These are phyloP conservation scores for Geotrichum candidum DNA, from an alignment of 1,139 yeast genomes.

Conservation along the genomic window DNA sequence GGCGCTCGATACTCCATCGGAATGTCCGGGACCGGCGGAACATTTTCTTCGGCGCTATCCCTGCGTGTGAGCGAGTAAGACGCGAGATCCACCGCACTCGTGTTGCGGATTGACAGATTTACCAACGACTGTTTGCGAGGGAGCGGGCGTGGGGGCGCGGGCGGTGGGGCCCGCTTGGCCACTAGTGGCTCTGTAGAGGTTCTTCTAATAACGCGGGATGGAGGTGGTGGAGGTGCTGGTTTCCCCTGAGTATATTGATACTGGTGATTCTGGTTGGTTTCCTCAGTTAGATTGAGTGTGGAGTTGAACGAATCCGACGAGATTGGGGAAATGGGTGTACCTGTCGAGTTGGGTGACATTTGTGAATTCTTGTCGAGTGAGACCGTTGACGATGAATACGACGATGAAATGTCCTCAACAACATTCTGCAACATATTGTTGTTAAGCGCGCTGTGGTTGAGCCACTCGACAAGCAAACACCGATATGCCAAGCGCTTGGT, in stretches of 20 bases:
- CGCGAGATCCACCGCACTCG: conserved; percentile 15
- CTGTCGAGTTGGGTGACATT: conserved; percentile 5
- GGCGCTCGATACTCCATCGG: not conserved
- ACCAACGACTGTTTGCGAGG: conserved; percentile 9
- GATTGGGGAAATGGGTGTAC: conserved; percentile 8
- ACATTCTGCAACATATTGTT: not conserved
- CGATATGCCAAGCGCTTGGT: conserved; percentile 57
- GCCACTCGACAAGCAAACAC: conserved; percentile 57
- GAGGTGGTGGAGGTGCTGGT: conserved; percentile 15
- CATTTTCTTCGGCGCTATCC: not conserved
- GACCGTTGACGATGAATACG: not conserved
- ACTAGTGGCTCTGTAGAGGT: not conserved
- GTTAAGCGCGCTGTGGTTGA: conserved; percentile 30
- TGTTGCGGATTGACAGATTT: conserved; percentile 13
- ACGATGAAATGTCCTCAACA: not conserved
- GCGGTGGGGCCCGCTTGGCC: conserved; percentile 5
- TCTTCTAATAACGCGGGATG: conserved; percentile 3
- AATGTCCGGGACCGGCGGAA: not conserved
- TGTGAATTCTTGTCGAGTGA: not conserved
- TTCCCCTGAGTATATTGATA: not conserved
- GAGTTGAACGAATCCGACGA: conserved; percentile 1
- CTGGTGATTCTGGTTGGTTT: not conserved
- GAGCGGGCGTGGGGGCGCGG: conserved; percentile 7
- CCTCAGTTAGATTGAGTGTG: not conserved
- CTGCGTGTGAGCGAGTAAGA: not conserved